Conservation (phyloP, 2,329 filamentous ascomycete species). For the Sporothrix pseudoabietina region DNA sequence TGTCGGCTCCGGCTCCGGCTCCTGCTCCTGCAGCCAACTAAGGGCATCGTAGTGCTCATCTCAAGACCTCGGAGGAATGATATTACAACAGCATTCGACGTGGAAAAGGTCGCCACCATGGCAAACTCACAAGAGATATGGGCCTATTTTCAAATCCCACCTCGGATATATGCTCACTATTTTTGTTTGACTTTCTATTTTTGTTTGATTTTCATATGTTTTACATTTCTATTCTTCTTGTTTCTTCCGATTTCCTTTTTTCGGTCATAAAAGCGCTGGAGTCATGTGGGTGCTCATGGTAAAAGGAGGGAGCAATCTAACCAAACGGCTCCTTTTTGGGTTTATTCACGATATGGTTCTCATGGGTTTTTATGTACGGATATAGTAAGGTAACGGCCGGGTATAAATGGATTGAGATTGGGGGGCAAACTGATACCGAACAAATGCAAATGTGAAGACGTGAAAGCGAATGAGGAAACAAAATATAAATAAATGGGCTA, state of each 20-base stretch:
- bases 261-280: conserved; percentile 15
- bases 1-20: background rate
- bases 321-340: conserved; percentile 11
- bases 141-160: background rate
- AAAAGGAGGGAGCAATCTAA: conserved; percentile 15
- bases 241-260: background rate
- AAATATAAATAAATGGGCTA: too few species aligned
- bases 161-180: background rate
- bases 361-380: conserved; percentile 8
- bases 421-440: background rate
- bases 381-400: conserved; percentile 4
- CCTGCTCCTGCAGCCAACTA: background rate
- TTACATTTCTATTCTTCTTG: background rate
- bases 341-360: conserved; percentile 13
- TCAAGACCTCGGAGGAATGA: background rate
- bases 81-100: too few species aligned
- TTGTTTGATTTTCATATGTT: background rate
- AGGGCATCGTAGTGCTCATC: background rate
- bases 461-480: background rate
- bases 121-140: background rate
- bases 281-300: conserved; percentile 21
- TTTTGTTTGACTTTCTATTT: background rate
- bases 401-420: background rate
- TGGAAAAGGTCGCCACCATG: background rate
- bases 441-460: background rate